Conservation (phyloP, 2,329 filamentous ascomycete genomes). For the Hypoxylon sp. region DNA sequence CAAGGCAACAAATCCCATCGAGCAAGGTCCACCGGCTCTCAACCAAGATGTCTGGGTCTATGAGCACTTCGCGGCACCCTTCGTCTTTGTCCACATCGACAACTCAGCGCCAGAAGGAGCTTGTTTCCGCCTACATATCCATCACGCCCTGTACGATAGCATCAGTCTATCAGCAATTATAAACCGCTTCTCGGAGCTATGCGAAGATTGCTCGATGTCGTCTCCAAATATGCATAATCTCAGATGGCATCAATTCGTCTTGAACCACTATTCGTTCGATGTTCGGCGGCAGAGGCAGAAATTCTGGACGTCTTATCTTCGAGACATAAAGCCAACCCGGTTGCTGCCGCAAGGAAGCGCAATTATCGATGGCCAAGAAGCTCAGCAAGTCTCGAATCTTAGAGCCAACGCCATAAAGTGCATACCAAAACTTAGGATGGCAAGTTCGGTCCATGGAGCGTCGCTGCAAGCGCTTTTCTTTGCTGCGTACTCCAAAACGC, state of each 20-base stretch:
- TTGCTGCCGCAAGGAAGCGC: not conserved
- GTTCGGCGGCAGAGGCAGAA: conserved; percentile 39
- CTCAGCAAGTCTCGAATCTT: conserved; percentile 38
- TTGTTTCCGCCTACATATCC: conserved; percentile 72
- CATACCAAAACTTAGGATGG: conserved; percentile 40
- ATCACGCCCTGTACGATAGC: conserved; percentile 91
- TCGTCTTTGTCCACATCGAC: conserved; percentile 48
- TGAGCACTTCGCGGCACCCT: conserved; percentile 45
- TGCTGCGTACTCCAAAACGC: conserved; percentile 73
- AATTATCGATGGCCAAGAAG: not conserved
- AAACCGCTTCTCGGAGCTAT: conserved; percentile 55
- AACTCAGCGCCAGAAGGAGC: conserved; percentile 45
- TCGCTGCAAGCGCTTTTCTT: conserved; percentile 83
- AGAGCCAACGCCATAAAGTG: conserved; percentile 39
- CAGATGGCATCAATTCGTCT: conserved; percentile 51
- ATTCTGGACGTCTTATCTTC: conserved; percentile 67
- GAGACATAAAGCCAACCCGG: conserved; percentile 25
- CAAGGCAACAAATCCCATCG: conserved; percentile 52
- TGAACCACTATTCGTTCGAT: conserved; percentile 41
- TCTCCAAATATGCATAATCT: not conserved
- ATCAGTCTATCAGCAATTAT: conserved; percentile 80
- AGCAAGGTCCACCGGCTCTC: conserved; percentile 23
- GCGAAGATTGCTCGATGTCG: conserved; percentile 10
- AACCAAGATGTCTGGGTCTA: conserved; percentile 47
- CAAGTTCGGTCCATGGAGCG: conserved; percentile 64